These are phyloP conservation scores for Penicillium sp. DNA, from an alignment of 2,329 filamentous ascomycete species.

Conservation along the genomic window DNA sequence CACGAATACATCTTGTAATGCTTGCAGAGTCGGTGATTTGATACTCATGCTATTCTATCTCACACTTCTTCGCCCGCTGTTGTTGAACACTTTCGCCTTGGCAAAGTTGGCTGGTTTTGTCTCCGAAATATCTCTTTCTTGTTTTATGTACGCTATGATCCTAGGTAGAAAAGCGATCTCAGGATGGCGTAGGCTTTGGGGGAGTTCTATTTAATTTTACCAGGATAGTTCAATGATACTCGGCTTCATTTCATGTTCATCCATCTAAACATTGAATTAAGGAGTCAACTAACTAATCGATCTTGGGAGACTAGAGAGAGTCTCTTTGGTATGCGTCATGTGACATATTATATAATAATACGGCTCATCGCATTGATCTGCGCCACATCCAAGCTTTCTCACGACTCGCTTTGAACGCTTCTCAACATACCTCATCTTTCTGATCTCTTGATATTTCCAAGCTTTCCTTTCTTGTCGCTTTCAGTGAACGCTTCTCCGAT, in stretches of 20 bases:
- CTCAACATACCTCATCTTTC: not conserved
- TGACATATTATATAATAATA: not conserved
- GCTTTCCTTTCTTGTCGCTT: not conserved
- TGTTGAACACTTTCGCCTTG: not conserved
- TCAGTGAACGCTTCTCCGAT: not conserved
- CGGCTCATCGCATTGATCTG: conserved; percentile 1
- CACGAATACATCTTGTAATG: conserved; percentile 52
- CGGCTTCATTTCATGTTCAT: not conserved
- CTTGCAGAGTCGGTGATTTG: not conserved
- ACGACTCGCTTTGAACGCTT: not conserved
- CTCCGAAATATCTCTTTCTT: conserved; percentile 9
- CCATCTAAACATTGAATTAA: not conserved
- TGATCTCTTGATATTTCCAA: not conserved
- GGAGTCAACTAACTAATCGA: not conserved
- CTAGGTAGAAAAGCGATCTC: conserved; percentile 25
- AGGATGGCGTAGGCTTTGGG: conserved; percentile 21
- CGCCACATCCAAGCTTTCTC: not conserved
- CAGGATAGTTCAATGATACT: not conserved
- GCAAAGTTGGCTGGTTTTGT: conserved; percentile 11
- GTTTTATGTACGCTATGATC: conserved; percentile 25
- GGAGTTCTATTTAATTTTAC: conserved; percentile 22
- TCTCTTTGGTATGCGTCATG: not conserved
- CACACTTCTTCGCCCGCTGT: not conserved
- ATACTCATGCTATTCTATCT: not conserved
- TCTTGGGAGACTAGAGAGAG: not conserved